Percentiles rank a stretch among this genome's conserved stretches.
phyloP scores from a whole-genome alignment of 352 stramenopile genomes.

The Phytophthora meadii region DNA sequence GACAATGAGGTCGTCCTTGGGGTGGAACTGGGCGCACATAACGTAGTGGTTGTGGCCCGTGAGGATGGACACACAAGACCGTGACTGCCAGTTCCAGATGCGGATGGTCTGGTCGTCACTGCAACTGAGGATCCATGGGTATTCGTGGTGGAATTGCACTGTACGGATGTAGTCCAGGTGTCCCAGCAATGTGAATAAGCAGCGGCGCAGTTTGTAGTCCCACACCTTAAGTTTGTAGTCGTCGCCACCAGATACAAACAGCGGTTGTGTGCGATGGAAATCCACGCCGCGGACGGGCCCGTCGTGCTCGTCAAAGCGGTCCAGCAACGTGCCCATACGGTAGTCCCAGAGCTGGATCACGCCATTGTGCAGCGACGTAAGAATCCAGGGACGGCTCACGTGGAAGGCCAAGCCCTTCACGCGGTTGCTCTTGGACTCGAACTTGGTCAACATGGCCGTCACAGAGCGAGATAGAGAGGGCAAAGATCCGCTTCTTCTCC shows the following conservation, averaged over 20 bases:
- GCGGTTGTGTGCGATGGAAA: slow-evolving; percentile 97
- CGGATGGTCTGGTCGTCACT: slow-evolving; percentile 99
- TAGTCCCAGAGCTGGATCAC: slow-evolving; percentile 99
- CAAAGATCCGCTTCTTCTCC: slow-evolving; percentile 17
- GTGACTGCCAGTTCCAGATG: slow-evolving; percentile 99
- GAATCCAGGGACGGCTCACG: slow-evolving; percentile 98
- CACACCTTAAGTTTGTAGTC: slow-evolving; percentile 99
- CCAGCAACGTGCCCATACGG: slow-evolving; percentile 98
- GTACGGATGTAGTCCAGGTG: slow-evolving; percentile 99
- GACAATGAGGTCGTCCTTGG: slow-evolving; percentile 99
- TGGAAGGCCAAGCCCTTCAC: slow-evolving; percentile 99
- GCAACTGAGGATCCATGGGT: slow-evolving; percentile 98
- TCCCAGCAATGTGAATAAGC: slow-evolving; percentile 98
- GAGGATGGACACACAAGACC: slow-evolving; percentile 98
- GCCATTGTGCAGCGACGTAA: slow-evolving; percentile 99
- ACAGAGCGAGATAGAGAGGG: not conserved
- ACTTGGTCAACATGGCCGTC: slow-evolving; percentile 97
- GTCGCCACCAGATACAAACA: slow-evolving; percentile 99
- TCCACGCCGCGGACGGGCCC: slow-evolving; percentile 98
- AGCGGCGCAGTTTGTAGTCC: slow-evolving; percentile 99
- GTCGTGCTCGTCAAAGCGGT: slow-evolving; percentile 99
- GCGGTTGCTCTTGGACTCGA: slow-evolving; percentile 99
- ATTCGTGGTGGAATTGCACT: slow-evolving; percentile 99
- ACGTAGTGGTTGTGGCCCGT: slow-evolving; percentile 99
- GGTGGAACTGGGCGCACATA: slow-evolving; percentile 99